Evolutionary conservation across 345 rosid genomes (phyloP), one percentile per base, ranked within the genome.

Genomic region (Chamaenerion angustifolium): DNA sequence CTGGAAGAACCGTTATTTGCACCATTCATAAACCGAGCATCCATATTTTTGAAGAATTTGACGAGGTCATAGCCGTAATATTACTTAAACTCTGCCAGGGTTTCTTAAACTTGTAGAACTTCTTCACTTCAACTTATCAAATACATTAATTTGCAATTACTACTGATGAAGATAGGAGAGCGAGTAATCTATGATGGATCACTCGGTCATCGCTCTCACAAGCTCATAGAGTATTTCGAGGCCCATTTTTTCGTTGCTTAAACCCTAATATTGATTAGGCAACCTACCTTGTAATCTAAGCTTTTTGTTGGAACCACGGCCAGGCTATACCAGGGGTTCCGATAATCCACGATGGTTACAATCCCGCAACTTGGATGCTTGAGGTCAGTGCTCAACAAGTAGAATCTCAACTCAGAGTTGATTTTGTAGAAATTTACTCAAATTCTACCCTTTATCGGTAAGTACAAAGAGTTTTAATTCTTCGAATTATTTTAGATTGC

Each of bases 291-390:
- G 25, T 21, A 21, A 21, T 21, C 25, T 21, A 21, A 21, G 25
- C 25, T 21, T 1, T 21, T 21, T 21, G 25, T 21, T 21, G 2
- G 25, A 1, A n/a, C n/a, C 41, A 46, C 17, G 27, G 15, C 16
- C 71, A 88, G 95, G 87, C 82, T 40, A 47, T 88, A 19, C 80
- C 71, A 21, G 95, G 93, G 17, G 83, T 88, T 68, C 68, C 85
- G 0, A 76, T 72, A 69, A 82, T 85, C 51, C 72, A 51, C 48
- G 79, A 77, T 2, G 89, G 93, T 43, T 66, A 69, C 64, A 88
- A 88, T 64, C 97, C 97, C 7, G 97, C 97, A 9, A 82, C 97
- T 40, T 88, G 97, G 97, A 85, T 85, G 97, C 89, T 88, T 45
- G 95, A 88, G 6, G 69, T 88, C 49, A 88, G 69, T 44, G 48